Percentiles rank a stretch among this genome's conserved stretches.
phyloP scores from a whole-genome alignment of 202 grass and related monocot species.

The Hordeum pubiflorum region DNA sequence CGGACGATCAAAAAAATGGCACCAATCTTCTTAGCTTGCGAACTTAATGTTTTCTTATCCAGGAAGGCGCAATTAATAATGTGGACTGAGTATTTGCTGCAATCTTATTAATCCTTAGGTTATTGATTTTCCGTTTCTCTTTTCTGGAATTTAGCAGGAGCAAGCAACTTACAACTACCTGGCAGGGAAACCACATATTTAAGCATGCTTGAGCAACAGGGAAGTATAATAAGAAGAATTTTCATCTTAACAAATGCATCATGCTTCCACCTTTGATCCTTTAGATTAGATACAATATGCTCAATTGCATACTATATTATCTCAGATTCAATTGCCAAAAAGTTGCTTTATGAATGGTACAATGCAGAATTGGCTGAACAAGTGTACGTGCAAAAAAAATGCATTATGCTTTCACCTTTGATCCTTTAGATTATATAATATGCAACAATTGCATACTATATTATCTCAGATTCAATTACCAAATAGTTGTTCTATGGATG shows the following conservation, averaged over 20 bases:
- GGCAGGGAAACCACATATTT: not conserved
- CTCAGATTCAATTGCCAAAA: not conserved
- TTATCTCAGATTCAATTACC: not conserved
- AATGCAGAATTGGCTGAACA: not conserved
- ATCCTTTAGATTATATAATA: not conserved
- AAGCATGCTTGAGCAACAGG: not conserved
- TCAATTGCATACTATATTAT: not conserved
- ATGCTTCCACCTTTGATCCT: not conserved
- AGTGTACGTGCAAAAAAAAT: not conserved
- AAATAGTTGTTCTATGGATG: not conserved
- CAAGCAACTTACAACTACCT: not conserved
- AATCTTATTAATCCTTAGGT: not conserved
- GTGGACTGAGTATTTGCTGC: not conserved
- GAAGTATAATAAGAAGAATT: not conserved
- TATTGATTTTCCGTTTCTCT: not conserved
- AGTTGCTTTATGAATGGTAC: not conserved
- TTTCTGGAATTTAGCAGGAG: not conserved
- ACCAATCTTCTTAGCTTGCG: not conserved
- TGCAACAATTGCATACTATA: not conserved
- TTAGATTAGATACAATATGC: not conserved
- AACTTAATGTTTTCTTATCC: not conserved
- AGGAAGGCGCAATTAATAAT: slow-evolving; percentile 5
- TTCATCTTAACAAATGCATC: not conserved
- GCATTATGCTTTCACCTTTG: not conserved
- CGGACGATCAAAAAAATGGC: not conserved